These are phyloP conservation scores for Rhodotorula sp. DNA, from an alignment of 1,284 basidiomycete species.

Conservation along the genomic window DNA sequence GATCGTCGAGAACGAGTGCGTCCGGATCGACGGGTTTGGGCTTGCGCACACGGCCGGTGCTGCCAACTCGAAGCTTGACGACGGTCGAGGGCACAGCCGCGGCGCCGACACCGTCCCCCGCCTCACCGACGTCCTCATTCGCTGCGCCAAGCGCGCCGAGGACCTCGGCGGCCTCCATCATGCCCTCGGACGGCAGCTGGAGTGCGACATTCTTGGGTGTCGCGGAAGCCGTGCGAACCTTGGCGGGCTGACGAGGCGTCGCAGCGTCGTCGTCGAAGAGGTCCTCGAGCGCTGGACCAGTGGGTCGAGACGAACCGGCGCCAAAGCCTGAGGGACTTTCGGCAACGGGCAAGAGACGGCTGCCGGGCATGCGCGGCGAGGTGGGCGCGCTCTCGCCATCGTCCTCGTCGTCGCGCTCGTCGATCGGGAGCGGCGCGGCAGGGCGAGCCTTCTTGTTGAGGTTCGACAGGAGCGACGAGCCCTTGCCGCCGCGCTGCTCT, in stretches of 20 bases:
- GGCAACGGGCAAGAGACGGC: not conserved
- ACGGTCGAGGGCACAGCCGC: too few species aligned
- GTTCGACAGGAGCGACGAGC: conserved; percentile 49
- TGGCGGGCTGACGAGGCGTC: not conserved
- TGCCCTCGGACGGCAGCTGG: conserved; percentile 45
- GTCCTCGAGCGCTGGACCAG: not conserved
- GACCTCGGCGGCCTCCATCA: conserved; percentile 51
- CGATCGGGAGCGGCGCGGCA: conserved; percentile 5
- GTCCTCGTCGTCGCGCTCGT: conserved; percentile 34
- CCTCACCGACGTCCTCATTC: not conserved
- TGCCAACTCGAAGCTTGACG: not conserved
- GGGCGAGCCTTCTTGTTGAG: conserved; percentile 29
- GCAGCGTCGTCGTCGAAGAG: not conserved
- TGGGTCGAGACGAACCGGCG: conserved; percentile 4
- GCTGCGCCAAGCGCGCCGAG: conserved; percentile 49
- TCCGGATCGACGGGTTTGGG: conserved; percentile 21
- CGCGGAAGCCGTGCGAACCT: conserved; percentile 26
- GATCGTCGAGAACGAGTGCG: not conserved
- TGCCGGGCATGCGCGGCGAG: conserved; percentile 10
- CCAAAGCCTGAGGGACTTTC: too few species aligned
- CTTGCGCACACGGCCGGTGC: conserved; percentile 3
- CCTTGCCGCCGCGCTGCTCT: conserved; percentile 44
- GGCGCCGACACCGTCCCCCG: too few species aligned
- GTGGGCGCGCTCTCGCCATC: conserved; percentile 44
- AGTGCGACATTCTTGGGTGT: conserved; percentile 4